phyloP scores from a whole-genome alignment of 495 filamentous ascomycete species.

The Talaromyces adpressus region DNA sequence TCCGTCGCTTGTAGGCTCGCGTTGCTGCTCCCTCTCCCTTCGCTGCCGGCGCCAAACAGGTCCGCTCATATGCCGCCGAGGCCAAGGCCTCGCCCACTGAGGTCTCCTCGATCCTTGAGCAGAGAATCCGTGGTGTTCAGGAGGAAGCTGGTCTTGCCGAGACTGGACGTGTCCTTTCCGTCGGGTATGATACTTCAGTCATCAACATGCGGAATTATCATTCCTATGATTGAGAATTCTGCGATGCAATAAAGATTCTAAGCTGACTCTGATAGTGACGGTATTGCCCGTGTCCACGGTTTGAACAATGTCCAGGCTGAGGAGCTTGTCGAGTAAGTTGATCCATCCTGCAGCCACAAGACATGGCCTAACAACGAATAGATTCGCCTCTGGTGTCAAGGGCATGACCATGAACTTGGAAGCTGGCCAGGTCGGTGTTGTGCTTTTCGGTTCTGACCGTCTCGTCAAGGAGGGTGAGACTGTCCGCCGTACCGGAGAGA shows the following conservation, averaged over 20 bases:
- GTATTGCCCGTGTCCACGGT: conserved; percentile 99
- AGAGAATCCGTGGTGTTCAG: conserved; percentile 94
- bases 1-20: conserved; percentile 59
- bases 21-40: conserved; percentile 71
- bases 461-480: conserved; percentile 99
- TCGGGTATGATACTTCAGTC: conserved; percentile 65
- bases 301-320: conserved; percentile 99
- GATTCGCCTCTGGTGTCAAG: conserved; percentile 99
- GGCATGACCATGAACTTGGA: conserved; percentile 99
- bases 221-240: not conserved
- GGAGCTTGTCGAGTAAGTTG: conserved; percentile 98
- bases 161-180: conserved; percentile 97
- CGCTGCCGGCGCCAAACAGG: conserved; percentile 66
- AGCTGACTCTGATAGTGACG: conserved; percentile 62
- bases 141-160: conserved; percentile 95
- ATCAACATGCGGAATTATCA: not conserved
- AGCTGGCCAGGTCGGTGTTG: conserved; percentile 99
- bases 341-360: not conserved
- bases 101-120: conserved; percentile 98
- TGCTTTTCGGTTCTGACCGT: conserved; percentile 99
- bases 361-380: conserved; percentile 38
- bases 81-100: conserved; percentile 94
- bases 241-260: not conserved
- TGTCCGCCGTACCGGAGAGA: conserved; percentile 98
- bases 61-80: conserved; percentile 85